phyloP scores from a whole-genome alignment of 2,329 filamentous ascomycete genomes.

The Septoria linicola region DNA sequence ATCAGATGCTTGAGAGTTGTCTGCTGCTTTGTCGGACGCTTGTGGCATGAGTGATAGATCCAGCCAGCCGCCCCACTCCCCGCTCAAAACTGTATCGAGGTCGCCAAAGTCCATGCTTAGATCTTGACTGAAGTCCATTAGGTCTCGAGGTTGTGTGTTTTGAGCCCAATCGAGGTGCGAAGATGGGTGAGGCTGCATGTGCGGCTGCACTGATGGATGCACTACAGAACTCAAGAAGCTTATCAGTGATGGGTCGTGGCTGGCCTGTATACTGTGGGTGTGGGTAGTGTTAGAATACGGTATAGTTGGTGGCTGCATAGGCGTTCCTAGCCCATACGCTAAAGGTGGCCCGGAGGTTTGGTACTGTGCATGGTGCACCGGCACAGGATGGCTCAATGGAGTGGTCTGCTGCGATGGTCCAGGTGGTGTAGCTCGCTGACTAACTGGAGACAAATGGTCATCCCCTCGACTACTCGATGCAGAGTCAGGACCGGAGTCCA shows the following conservation, averaged over 20 bases:
- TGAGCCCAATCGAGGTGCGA: slow-evolving; percentile 20
- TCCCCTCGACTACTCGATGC: slow-evolving; percentile 1
- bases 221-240: slow-evolving; percentile 23
- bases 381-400: neutral
- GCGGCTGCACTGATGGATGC: slow-evolving; percentile 10
- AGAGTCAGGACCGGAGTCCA: slow-evolving; percentile 14
- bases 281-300: neutral
- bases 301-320: slow-evolving; percentile 1
- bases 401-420: slow-evolving; percentile 3
- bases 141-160: slow-evolving; percentile 22
- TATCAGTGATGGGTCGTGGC: slow-evolving; percentile 21
- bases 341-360: neutral
- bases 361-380: neutral
- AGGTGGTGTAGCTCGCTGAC: slow-evolving; percentile 14
- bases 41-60: slow-evolving; percentile 18
- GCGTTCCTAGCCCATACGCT: neutral
- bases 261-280: neutral
- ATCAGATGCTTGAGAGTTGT: slow-evolving; percentile 8
- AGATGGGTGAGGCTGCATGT: neutral
- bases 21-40: slow-evolving; percentile 11
- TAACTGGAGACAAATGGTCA: slow-evolving; percentile 6
- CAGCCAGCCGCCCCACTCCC: slow-evolving; percentile 23
- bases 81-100: slow-evolving; percentile 21
- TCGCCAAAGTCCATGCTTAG: slow-evolving; percentile 26
- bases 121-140: slow-evolving; percentile 28